Conservation (phyloP, 257 asterid species). For the Datura wrightii region DNA sequence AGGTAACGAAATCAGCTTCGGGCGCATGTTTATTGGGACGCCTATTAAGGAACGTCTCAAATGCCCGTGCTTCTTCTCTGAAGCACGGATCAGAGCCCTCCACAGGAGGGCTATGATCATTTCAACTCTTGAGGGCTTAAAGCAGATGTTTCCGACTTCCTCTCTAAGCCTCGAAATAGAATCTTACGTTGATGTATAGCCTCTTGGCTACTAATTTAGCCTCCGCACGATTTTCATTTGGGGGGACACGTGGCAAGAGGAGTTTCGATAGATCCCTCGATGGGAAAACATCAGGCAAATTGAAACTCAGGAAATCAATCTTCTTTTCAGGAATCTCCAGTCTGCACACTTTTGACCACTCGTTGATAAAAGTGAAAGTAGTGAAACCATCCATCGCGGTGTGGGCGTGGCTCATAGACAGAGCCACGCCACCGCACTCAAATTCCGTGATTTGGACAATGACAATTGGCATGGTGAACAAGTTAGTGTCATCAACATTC, state of each 20-base stretch:
- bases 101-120: neutral
- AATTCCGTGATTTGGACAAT: neutral
- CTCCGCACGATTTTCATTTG: neutral
- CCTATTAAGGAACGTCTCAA: neutral
- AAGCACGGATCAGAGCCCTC: neutral
- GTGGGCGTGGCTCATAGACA: neutral
- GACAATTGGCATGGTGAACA: neutral
- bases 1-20: neutral
- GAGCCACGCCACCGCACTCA: neutral
- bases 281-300: neutral
- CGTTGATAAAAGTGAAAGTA: neutral
- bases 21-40: neutral
- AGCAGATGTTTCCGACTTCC: neutral
- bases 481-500: neutral
- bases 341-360: slow-evolving; percentile 4
- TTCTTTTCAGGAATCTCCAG: neutral
- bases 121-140: slow-evolving; percentile 23
- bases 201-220: neutral
- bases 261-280: neutral
- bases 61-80: neutral
- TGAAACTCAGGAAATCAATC: neutral
- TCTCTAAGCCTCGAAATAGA: neutral
- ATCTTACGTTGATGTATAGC: neutral
- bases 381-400: neutral
- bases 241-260: neutral